A percentile compares a stretch with the other conserved stretches of the same genome.
Conservation (phyloP, 495 filamentous ascomycete species). For the Saxispiralis lemnorum region DNA sequence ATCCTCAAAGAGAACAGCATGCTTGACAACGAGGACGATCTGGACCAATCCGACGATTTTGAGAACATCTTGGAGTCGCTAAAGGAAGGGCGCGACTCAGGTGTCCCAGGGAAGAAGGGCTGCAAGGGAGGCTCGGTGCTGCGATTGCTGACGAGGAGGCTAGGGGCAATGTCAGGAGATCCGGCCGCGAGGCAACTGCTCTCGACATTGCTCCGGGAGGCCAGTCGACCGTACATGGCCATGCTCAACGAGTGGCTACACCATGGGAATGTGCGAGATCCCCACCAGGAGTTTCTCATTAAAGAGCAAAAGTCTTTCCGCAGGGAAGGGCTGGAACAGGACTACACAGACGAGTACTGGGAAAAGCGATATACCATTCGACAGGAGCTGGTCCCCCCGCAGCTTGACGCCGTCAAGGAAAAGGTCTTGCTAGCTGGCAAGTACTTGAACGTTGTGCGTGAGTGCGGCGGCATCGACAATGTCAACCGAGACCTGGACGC, state of each 20-base stretch:
- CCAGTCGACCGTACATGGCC: conserved; percentile 84
- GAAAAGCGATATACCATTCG: conserved; percentile 91
- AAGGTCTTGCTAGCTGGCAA: conserved; percentile 91
- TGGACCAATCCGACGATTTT: conserved; percentile 63
- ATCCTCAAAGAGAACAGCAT: conserved; percentile 72
- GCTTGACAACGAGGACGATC: conserved; percentile 67
- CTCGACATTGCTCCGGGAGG: conserved; percentile 64
- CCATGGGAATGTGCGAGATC: conserved; percentile 85
- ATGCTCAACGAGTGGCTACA: conserved; percentile 99
- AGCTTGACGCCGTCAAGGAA: conserved; percentile 78
- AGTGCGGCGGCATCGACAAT: conserved; percentile 67
- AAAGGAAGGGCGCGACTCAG: conserved; percentile 54
- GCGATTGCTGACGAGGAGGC: conserved; percentile 61
- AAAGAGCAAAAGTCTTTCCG: conserved; percentile 92
- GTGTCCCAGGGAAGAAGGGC: conserved; percentile 71
- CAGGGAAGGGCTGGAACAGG: conserved; percentile 75
- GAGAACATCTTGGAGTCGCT: conserved; percentile 77
- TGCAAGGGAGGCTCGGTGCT: conserved; percentile 89
- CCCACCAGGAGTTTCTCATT: conserved; percentile 83
- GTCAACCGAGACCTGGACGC: conserved; percentile 36
- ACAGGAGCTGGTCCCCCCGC: conserved; percentile 76
- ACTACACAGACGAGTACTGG: conserved; percentile 99
- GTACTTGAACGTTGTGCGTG: conserved; percentile 91
- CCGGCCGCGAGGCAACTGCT: conserved; percentile 67
- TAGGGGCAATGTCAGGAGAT: conserved; percentile 81